Base-by-base conservation (phyloP, 495 filamentous ascomycete genomes). In the Coniosporium apollinis region DNA sequence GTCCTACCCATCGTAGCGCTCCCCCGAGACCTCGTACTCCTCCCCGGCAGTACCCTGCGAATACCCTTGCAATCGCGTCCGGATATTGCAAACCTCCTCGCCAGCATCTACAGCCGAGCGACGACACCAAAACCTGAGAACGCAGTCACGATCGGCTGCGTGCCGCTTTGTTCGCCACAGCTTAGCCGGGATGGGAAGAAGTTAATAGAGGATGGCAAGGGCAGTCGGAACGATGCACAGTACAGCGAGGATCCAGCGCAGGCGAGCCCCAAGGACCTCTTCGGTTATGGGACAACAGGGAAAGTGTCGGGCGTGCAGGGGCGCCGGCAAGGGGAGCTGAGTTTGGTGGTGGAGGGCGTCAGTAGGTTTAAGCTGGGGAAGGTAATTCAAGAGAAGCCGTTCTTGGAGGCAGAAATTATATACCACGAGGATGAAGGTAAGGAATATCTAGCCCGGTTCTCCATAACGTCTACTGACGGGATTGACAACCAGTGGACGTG, bases 331-430 rank as follows among this genome's bases (percentile, higher is more conserved):
- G 72, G 77, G 17, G 79, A 92, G 47, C 70, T 86, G 20, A 74
- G 72, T 33, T 51, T 99, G 33, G 62, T 94, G 1, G 82, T 99
- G 7, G 83, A 94, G 47, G 91, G 91, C 15, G 55, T 82, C 11
- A 70, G 72, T 35, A 67, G 91, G 22, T 76, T 96, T 31, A 67
- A 69, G 32, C 58, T 94, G 7, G 77, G 79, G 31, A 76, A 75
- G 46, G 55, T 92, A 30, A 61, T 71, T 19, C 74, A 79, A 46
- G 80, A 91, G 34, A 73, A 75, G 31, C 80, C 83, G 2, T 96
- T 75, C 52, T 80, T 94, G 41, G 84, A 93, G 55, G 87, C 72
- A 9, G 75, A 72, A 42, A 73, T 91, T 1, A 56, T 60, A 34
- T 50, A 67, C 30, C 62, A 75, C 46, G 72, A 82, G 42, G 71